phyloP scores from a whole-genome alignment of 2,329 filamentous ascomycete species.

The Cordyceps pruinosa region DNA sequence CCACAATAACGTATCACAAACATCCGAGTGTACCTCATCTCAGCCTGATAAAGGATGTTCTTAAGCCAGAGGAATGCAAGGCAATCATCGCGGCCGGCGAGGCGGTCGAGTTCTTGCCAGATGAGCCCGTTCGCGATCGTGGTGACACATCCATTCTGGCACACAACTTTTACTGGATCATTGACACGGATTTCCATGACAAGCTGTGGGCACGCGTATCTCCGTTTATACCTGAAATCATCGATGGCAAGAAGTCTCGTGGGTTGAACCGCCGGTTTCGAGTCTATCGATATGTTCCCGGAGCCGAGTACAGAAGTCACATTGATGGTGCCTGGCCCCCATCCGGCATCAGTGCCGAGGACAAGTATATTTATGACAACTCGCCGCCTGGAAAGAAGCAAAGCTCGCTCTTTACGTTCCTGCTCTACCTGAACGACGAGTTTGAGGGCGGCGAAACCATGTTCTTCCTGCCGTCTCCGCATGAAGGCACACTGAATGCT shows the following conservation, averaged over 20 bases:
- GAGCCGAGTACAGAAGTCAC: conserved; percentile 64
- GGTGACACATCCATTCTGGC: conserved; percentile 59
- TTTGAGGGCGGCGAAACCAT: conserved; percentile 67
- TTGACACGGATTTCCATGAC: conserved; percentile 56
- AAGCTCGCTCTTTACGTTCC: conserved; percentile 62
- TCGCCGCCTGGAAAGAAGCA: conserved; percentile 54
- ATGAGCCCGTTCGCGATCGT: conserved; percentile 59
- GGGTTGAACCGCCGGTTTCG: conserved; percentile 64
- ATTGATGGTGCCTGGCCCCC: conserved; percentile 70
- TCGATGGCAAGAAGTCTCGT: conserved; percentile 50
- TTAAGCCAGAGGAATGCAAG: conserved; percentile 55
- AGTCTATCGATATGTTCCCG: conserved; percentile 66
- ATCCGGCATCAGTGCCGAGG: conserved; percentile 51
- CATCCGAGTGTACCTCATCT: conserved; percentile 59
- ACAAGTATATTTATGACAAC: conserved; percentile 59
- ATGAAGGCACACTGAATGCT: conserved; percentile 61
- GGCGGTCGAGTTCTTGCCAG: conserved; percentile 57
- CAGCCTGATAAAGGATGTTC: conserved; percentile 51
- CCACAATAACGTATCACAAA: conserved; percentile 45
- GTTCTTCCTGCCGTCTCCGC: conserved; percentile 58
- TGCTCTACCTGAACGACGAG: conserved; percentile 65
- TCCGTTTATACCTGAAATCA: conserved; percentile 46
- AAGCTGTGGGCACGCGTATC: conserved; percentile 55
- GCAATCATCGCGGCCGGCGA: conserved; percentile 62
- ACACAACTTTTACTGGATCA: conserved; percentile 69